Evolutionary conservation across 2,329 filamentous ascomycete genomes (phyloP).

Genomic region (Exophiala dermatitidis): DNA sequence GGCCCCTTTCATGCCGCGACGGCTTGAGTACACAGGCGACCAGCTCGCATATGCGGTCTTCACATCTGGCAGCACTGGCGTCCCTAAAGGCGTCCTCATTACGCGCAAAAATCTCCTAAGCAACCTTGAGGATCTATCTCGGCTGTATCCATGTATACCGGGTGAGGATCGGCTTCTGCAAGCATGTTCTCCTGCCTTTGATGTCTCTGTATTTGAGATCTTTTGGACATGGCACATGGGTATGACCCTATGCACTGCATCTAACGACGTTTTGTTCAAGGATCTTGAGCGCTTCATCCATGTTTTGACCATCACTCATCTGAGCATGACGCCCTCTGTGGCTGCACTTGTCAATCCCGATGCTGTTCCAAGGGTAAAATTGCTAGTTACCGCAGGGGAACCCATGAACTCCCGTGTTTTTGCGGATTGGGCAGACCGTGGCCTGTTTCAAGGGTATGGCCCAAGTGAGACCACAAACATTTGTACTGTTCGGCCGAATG

Average conservation of each 20-base stretch:
- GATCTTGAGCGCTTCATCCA: constrained; percentile 64
- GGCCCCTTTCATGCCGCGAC: no score
- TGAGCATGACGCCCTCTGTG: constrained; percentile 80
- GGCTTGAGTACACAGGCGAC: constrained; percentile 29
- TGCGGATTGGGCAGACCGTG: constrained; percentile 55
- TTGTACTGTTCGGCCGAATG: constrained; percentile 62
- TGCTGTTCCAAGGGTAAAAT: constrained; percentile 63
- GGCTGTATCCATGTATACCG: constrained; percentile 54
- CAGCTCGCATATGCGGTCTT: constrained; percentile 70
- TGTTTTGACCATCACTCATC: constrained; percentile 60
- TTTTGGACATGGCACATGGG: constrained; percentile 76
- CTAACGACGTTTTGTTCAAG: constrained; percentile 65
- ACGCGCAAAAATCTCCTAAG: constrained; percentile 69
- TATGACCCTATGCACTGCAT: constrained; percentile 69
- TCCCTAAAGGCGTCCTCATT: constrained; percentile 71
- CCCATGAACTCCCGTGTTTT: constrained; percentile 66
- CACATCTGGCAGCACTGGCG: constrained; percentile 75
- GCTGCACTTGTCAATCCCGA: constrained; percentile 64
- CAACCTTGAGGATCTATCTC: constrained; percentile 61
- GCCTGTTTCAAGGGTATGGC: constrained; percentile 74
- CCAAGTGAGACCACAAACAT: constrained; percentile 85
- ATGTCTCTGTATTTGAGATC: constrained; percentile 83
- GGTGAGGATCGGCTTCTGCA: constrained; percentile 61
- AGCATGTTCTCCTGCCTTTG: constrained; percentile 76
- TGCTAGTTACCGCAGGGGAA: constrained; percentile 76